These are phyloP conservation scores for Lasiosphaeris hirsuta DNA, from an alignment of 495 filamentous ascomycete genomes.

Conservation along the genomic window DNA sequence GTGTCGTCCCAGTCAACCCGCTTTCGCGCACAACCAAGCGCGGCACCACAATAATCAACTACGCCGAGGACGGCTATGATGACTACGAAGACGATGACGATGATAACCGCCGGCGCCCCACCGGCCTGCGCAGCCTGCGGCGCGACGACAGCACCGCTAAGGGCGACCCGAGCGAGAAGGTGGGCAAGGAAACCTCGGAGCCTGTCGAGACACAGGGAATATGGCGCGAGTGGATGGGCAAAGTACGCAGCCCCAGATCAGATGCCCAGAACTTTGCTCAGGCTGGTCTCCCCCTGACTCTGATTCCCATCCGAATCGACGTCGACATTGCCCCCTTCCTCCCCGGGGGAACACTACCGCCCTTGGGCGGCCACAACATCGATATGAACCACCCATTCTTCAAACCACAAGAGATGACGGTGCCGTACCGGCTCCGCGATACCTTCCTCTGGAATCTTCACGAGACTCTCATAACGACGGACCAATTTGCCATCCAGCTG, in stretches of 20 bases:
- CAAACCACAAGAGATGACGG: conserved; percentile 68
- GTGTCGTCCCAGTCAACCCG: conserved; percentile 59
- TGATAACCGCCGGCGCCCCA: conserved; percentile 63
- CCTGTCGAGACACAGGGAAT: conserved; percentile 86
- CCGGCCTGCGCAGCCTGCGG: conserved; percentile 76
- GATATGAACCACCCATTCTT: conserved; percentile 65
- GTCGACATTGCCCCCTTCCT: conserved; percentile 81
- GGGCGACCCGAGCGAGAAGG: conserved; percentile 62
- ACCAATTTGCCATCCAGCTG: conserved; percentile 86
- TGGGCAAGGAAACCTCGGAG: conserved; percentile 76
- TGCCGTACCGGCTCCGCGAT: conserved; percentile 84
- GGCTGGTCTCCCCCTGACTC: conserved; percentile 76
- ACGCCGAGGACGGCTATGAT: conserved; percentile 92
- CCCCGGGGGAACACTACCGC: conserved; percentile 70
- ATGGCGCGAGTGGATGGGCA: conserved; percentile 93
- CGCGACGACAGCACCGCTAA: conserved; percentile 66
- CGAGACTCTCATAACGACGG: conserved; percentile 88
- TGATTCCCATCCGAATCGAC: conserved; percentile 96
- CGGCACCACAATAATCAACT: conserved; percentile 93
- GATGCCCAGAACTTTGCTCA: conserved; percentile 80
- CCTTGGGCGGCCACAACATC: conserved; percentile 56
- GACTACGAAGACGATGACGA: conserved; percentile 95
- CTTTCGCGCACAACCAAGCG: conserved; percentile 88
- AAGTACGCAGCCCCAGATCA: conserved; percentile 52
- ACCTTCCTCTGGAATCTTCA: conserved; percentile 97